Percentiles rank a stretch among this genome's conserved stretches.
phyloP scores from a whole-genome alignment of 495 filamentous ascomycete species.

The Pyronema domesticum region DNA sequence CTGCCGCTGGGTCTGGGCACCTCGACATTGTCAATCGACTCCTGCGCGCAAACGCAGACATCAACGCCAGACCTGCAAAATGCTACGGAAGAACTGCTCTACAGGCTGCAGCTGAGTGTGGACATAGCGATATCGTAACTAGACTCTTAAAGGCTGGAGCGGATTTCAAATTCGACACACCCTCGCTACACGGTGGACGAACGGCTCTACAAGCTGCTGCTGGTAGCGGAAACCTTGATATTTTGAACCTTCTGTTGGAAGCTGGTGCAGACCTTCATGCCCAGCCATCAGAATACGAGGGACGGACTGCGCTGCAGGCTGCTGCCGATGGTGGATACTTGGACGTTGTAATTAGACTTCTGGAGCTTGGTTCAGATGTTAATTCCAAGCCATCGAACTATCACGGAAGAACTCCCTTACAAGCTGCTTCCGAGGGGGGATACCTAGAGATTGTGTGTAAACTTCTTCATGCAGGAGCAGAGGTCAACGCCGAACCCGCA shows the following conservation, averaged over 20 bases:
- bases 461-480: no score
- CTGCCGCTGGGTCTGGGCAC: neutral
- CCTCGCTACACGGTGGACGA: neutral
- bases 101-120: slow-evolving; percentile 2
- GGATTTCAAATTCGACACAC: slow-evolving; percentile 1
- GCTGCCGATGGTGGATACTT: slow-evolving; percentile 9
- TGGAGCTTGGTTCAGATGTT: no score
- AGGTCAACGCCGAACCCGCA: no score
- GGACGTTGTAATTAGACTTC: no score
- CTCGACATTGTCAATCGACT: neutral
- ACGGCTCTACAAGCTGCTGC: slow-evolving; percentile 15
- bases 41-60: neutral
- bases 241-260: slow-evolving; percentile 2
- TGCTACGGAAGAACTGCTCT: neutral
- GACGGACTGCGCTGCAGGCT: slow-evolving; percentile 2
- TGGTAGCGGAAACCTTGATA: neutral
- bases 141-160: neutral
- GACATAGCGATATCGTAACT: neutral
- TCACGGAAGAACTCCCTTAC: no score
- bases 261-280: slow-evolving; percentile 6
- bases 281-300: neutral
- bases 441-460: no score
- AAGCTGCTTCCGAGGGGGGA: no score
- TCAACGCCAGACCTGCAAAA: neutral
- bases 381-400: no score